Evolutionary conservation across 2,329 filamentous ascomycete genomes (phyloP).

Genomic region (Penicillium sp.): DNA sequence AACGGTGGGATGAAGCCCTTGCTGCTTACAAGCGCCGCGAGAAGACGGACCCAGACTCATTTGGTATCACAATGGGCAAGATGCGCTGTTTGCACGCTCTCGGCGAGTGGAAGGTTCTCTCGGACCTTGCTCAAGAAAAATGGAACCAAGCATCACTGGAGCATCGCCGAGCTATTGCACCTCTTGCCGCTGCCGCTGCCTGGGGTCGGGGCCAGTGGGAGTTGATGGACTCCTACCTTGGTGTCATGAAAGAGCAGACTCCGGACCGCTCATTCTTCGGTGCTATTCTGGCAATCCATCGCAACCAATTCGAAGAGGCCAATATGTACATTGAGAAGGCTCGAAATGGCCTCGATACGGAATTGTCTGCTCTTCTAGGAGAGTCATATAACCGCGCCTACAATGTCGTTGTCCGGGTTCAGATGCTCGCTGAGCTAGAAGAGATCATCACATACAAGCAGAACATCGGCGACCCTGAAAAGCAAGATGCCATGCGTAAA

Average conservation of each 20-base stretch:
- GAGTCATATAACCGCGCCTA: conserved; percentile 98
- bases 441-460: conserved; percentile 99
- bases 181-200: conserved; percentile 88
- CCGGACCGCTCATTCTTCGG: conserved; percentile 97
- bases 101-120: conserved; percentile 94
- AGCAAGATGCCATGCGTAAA: conserved; percentile 83
- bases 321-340: conserved; percentile 86
- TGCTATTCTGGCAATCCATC: conserved; percentile 89
- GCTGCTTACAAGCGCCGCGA: conserved; percentile 89
- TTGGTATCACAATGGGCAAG: conserved; percentile 98
- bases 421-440: conserved; percentile 98
- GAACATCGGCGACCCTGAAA: conserved; percentile 71
- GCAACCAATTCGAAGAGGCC: conserved; percentile 92
- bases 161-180: conserved; percentile 85
- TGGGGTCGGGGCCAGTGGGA: conserved; percentile 98
- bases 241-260: conserved; percentile 89
- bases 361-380: conserved; percentile 92
- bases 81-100: conserved; percentile 97
- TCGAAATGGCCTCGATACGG: conserved; percentile 88
- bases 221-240: conserved; percentile 94
- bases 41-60: conserved; percentile 68
- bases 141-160: conserved; percentile 89
- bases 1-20: conserved; percentile 96
- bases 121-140: conserved; percentile 82
- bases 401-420: conserved; percentile 93